These are phyloP conservation scores for Papilionanthe hybrid DNA, from an alignment of 116 monocot species.

Conservation along the genomic window DNA sequence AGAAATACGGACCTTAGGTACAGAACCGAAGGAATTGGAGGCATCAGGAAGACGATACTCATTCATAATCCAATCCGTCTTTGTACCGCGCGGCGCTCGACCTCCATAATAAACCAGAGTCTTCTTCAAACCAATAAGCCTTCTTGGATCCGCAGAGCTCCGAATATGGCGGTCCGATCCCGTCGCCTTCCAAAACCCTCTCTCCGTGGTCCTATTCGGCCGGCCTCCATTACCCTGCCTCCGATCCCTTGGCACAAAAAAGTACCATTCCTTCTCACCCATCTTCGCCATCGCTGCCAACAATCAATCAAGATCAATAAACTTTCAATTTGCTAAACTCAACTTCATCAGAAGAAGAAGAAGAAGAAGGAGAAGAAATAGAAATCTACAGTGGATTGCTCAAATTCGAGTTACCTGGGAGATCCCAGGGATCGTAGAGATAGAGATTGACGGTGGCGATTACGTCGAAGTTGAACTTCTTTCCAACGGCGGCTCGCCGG, in stretches of 20 bases:
- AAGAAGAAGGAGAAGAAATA: neutral
- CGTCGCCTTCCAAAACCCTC: slow-evolving; percentile 29
- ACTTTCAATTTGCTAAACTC: neutral
- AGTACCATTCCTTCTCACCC: slow-evolving; percentile 81
- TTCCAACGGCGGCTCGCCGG: slow-evolving; percentile 13
- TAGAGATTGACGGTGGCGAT: slow-evolving; percentile 21
- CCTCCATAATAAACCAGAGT: slow-evolving; percentile 21
- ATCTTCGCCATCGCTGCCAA: slow-evolving; percentile 41
- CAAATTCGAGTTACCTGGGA: slow-evolving; percentile 12
- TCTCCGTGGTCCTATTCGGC: slow-evolving; percentile 53
- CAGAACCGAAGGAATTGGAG: neutral
- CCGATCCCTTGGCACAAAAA: slow-evolving; percentile 60
- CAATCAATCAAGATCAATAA: neutral
- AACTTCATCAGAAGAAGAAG: neutral
- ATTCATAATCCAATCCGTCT: slow-evolving; percentile 30
- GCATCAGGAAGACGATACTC: slow-evolving; percentile 16
- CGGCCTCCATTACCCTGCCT: slow-evolving; percentile 37
- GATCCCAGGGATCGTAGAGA: slow-evolving; percentile 23
- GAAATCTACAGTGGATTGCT: no score
- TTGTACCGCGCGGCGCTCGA: slow-evolving; percentile 17
- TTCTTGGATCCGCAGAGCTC: slow-evolving; percentile 7
- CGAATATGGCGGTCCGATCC: slow-evolving; percentile 22
- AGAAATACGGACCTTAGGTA: neutral
- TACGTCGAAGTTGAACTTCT: slow-evolving; percentile 10
- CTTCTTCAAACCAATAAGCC: slow-evolving; percentile 19